Base-by-base conservation (phyloP, 2,329 filamentous ascomycete genomes). In the Raffaelea arxii region DNA sequence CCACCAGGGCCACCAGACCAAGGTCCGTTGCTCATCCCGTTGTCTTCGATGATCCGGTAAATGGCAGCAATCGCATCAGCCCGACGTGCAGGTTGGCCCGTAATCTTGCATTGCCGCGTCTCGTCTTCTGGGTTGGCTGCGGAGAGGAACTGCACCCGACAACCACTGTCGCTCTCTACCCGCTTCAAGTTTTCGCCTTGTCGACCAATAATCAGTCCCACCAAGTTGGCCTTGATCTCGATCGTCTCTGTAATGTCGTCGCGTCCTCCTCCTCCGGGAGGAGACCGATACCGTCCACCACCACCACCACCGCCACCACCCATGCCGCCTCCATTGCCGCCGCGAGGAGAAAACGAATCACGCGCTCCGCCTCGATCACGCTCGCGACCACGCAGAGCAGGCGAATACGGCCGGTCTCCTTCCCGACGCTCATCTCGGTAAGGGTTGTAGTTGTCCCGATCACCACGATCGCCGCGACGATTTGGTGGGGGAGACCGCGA, bases 151-250 rank as follows among this genome's bases (percentile, higher is more conserved):
- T 95, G 89, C 23, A 95, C 88, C 49, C 89, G 77, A 56, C 88
- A 90, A 46, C 80, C 80, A 41, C 84, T 88, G 56, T 94, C 87
- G 40, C 78, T 72, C 64, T 95, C 90, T 53, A 95, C 87, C 49
- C 86, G 82, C 54, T 87, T 76, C 38, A 95, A 70, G 56, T 94
- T 95, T 67, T 95, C 90, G 54, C 89, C 89, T 59, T 90, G 85
- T 50, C 89, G 80, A 45, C 89, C 89, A 59, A 95, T 95, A 58
- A 95, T 94, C 27, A 95, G 72, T 37, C 89, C 89, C 44, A 95
- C 89, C 41, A 94, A 74, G 56, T 81, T 86, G 21, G 86, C 88
- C 60, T 94, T 88, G 58, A 95, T 88, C 57, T 84, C 78, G 54
- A 95, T 89, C 22, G 83, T 85, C 66, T 95, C 89, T 22, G 78